A percentile compares a stretch with the other conserved stretches of the same genome.
phyloP scores from a whole-genome alignment of 2,329 filamentous ascomycete species.

The Pseudocercospora eumusae region DNA sequence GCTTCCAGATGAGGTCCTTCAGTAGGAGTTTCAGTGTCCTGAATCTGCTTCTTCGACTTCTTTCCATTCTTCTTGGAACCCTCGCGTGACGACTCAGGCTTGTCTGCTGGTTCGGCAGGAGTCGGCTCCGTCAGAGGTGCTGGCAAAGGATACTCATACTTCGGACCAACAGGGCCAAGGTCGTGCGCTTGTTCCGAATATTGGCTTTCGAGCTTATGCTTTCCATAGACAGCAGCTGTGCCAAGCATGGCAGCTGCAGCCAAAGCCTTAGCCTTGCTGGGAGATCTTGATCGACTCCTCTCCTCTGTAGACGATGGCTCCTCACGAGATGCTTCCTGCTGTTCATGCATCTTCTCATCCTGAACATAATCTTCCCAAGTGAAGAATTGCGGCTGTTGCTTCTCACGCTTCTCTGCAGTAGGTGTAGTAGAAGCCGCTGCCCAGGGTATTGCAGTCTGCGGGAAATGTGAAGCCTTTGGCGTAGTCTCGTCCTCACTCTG shows the following conservation, averaged over 20 bases:
- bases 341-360: constrained; percentile 36
- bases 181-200: constrained; percentile 22
- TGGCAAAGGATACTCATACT: constrained; percentile 17
- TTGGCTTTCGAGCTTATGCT: constrained; percentile 20
- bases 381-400: constrained; percentile 41
- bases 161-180: constrained; percentile 2
- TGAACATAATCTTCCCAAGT: constrained; percentile 42
- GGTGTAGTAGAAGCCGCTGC: not conserved
- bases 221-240: constrained; percentile 33
- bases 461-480: constrained; percentile 60
- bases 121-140: constrained; percentile 15
- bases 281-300: constrained; percentile 22
- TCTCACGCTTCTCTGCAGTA: constrained; percentile 24
- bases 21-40: constrained; percentile 6
- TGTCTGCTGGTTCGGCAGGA: not conserved
- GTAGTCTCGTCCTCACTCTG: constrained; percentile 54
- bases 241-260: constrained; percentile 36
- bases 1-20: constrained; percentile 7
- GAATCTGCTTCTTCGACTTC: constrained; percentile 31
- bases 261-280: constrained; percentile 22
- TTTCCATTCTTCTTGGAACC: constrained; percentile 30
- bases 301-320: constrained; percentile 3
- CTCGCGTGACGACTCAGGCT: constrained; percentile 12
- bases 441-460: constrained; percentile 18
- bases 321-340: constrained; percentile 11